These are phyloP conservation scores for Saccharomyces paradoxus DNA, from an alignment of 805 yeast species.

Conservation along the genomic window DNA sequence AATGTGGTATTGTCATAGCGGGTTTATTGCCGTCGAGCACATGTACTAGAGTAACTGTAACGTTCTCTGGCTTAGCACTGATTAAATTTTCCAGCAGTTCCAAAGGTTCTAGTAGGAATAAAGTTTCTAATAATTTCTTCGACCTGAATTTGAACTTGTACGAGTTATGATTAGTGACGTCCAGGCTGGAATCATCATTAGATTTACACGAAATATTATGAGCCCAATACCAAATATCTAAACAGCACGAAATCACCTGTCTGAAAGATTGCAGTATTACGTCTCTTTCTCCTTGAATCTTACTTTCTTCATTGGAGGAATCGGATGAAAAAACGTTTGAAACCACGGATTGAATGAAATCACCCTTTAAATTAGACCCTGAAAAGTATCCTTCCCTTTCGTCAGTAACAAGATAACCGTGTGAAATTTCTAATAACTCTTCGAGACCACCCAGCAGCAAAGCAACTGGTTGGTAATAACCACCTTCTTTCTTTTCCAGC, in stretches of 20 bases:
- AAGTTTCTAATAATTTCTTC: slow-evolving; percentile 52
- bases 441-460: slow-evolving; percentile 52
- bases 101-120: slow-evolving; percentile 60
- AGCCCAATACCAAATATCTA: slow-evolving; percentile 62
- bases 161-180: slow-evolving; percentile 37
- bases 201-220: slow-evolving; percentile 11
- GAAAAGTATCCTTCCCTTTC: slow-evolving; percentile 22
- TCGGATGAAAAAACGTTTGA: slow-evolving; percentile 30
- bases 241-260: slow-evolving; percentile 47
- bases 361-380: slow-evolving; percentile 15
- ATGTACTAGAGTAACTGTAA: slow-evolving; percentile 37
- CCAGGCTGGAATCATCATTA: slow-evolving; percentile 4
- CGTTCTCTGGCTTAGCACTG: slow-evolving; percentile 22
- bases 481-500: slow-evolving; percentile 28
- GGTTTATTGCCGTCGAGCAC: slow-evolving; percentile 81
- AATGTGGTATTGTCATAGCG: slow-evolving; percentile 58
- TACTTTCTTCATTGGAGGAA: slow-evolving; percentile 34
- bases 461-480: slow-evolving; percentile 39
- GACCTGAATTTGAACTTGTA: slow-evolving; percentile 62
- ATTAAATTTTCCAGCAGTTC: slow-evolving; percentile 67
- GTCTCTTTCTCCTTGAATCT: slow-evolving; percentile 37
- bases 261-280: slow-evolving; percentile 58
- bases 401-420: slow-evolving; percentile 41
- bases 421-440: slow-evolving; percentile 51
- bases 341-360: slow-evolving; percentile 29